A percentile compares a stretch with the other conserved stretches of the same genome.
Conservation (phyloP, 139 green algal species). For the Ettlia oleoabundans region DNA sequence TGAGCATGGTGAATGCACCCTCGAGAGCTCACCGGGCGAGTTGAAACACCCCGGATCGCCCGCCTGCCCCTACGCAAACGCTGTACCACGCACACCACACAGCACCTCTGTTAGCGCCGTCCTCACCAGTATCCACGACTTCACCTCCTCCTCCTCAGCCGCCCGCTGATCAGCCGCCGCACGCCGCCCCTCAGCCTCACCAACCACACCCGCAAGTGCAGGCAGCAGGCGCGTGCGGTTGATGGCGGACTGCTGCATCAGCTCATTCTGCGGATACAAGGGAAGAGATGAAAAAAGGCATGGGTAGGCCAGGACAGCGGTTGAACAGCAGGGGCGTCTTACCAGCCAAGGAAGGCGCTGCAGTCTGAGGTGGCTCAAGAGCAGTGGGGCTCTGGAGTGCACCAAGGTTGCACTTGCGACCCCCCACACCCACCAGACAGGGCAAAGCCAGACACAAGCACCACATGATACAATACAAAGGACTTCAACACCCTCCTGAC, state of each 20-base stretch:
- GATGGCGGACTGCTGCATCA: conserved; percentile 67
- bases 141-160: conserved; percentile 60
- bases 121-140: conserved; percentile 61
- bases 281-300: neutral
- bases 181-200: conserved; percentile 61
- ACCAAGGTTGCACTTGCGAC: neutral
- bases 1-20: neutral
- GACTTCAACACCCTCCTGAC: neutral
- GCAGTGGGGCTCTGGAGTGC: neutral
- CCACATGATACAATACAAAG: too few relatives aligned
- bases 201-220: conserved; percentile 54
- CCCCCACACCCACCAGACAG: neutral
- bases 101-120: neutral
- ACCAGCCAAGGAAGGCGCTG: neutral
- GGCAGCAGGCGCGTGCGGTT: conserved; percentile 62
- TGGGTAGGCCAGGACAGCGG: neutral
- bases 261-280: conserved; percentile 60
- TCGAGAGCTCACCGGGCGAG: neutral
- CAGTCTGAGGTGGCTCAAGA: neutral
- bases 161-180: conserved; percentile 31
- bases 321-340: neutral
- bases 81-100: neutral
- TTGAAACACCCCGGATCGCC: neutral
- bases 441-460: neutral
- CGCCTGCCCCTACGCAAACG: neutral